Evolutionary conservation across 805 yeast genomes (phyloP).

Genomic region (Candida fluviatilis): DNA sequence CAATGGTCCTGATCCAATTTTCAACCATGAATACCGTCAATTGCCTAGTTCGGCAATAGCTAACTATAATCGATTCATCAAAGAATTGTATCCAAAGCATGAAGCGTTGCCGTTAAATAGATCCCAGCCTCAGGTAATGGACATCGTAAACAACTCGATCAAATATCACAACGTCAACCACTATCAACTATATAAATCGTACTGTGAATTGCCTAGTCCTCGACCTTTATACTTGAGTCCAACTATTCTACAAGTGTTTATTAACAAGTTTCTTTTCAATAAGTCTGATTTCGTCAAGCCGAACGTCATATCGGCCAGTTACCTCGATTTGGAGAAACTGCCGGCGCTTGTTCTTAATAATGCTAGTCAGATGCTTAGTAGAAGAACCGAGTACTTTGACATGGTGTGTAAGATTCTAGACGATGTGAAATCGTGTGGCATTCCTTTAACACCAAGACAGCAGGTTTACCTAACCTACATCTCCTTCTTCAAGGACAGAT

Average conservation of each 20-base stretch:
- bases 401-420: slow-evolving; percentile 20
- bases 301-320: slow-evolving; percentile 11
- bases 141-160: slow-evolving; percentile 6
- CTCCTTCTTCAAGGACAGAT: slow-evolving; percentile 29
- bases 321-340: background rate
- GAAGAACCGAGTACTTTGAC: slow-evolving; percentile 16
- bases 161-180: slow-evolving; percentile 23
- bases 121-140: slow-evolving; percentile 2
- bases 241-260: slow-evolving; percentile 24
- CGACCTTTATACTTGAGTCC: slow-evolving; percentile 20
- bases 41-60: background rate
- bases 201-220: slow-evolving; percentile 23
- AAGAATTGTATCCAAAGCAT: slow-evolving; percentile 16
- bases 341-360: slow-evolving; percentile 7
- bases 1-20: background rate
- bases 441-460: slow-evolving; percentile 28
- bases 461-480: slow-evolving; percentile 24
- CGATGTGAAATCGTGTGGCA: slow-evolving; percentile 21
- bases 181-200: slow-evolving; percentile 19
- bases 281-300: slow-evolving; percentile 25
- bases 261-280: slow-evolving; percentile 17
- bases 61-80: slow-evolving; percentile 8
- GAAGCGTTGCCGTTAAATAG: slow-evolving; percentile 2
- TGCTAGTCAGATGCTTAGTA: slow-evolving; percentile 16
- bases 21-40: background rate